These are phyloP conservation scores for Tylopilus balloui DNA, from an alignment of 768 basidiomycete genomes.

Conservation along the genomic window DNA sequence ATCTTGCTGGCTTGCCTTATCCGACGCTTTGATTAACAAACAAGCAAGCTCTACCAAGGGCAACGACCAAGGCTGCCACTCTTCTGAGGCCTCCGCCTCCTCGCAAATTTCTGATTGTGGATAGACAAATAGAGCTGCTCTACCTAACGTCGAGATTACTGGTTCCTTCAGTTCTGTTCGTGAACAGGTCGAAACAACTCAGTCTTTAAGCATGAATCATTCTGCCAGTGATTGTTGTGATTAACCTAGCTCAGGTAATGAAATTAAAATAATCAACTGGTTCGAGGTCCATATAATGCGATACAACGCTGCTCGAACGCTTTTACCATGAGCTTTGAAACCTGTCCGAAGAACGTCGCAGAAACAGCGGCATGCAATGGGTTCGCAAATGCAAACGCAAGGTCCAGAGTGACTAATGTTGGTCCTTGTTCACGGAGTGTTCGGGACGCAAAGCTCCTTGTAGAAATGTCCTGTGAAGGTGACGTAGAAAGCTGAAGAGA, in stretches of 20 bases:
- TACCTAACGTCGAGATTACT: too few relatives aligned
- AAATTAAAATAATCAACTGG: conserved; percentile 8
- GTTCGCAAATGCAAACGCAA: conserved; percentile 83
- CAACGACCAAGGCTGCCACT: too few relatives aligned
- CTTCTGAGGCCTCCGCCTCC: too few relatives aligned
- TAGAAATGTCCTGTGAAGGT: conserved; percentile 5
- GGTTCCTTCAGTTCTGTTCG: not conserved
- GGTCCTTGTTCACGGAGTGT: conserved; percentile 33
- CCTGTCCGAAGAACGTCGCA: conserved; percentile 78
- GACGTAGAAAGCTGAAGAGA: conserved; percentile 37
- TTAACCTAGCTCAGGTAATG: not conserved
- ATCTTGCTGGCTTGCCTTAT: too few relatives aligned
- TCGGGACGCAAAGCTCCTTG: not conserved
- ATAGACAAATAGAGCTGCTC: too few relatives aligned
- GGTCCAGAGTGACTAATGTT: conserved; percentile 82
- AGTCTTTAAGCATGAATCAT: not conserved
- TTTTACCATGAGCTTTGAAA: conserved; percentile 83
- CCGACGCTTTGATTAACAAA: too few relatives aligned
- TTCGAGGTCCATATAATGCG: conserved; percentile 58
- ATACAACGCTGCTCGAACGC: conserved; percentile 88
- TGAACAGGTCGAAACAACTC: not conserved
- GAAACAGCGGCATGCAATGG: conserved; percentile 84
- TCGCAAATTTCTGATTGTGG: too few relatives aligned
- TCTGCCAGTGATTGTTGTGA: not conserved
- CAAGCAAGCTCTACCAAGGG: too few relatives aligned